Conservation (phyloP, 2,329 filamentous ascomycete species). For the Kalaharituber pfeilii region DNA sequence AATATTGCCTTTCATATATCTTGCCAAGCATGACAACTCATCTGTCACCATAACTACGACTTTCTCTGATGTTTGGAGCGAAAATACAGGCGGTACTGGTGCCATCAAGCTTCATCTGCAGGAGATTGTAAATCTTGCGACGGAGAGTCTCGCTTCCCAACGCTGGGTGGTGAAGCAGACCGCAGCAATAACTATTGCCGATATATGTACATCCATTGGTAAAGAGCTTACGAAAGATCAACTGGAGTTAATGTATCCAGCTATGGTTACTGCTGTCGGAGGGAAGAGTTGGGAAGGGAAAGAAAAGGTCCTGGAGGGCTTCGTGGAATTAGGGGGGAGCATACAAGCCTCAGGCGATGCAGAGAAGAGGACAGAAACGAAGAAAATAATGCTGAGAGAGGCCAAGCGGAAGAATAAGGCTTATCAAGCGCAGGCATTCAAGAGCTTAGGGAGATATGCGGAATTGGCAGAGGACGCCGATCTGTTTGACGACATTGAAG, state of each 20-base stretch:
- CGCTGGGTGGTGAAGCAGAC: slow-evolving; percentile 87
- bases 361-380: slow-evolving; percentile 45
- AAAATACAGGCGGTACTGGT: slow-evolving; percentile 72
- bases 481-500: slow-evolving; percentile 48
- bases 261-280: slow-evolving; percentile 60
- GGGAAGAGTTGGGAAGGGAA: slow-evolving; percentile 91
- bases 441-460: slow-evolving; percentile 53
- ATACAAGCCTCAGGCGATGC: slow-evolving; percentile 38
- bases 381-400: slow-evolving; percentile 68
- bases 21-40: slow-evolving; percentile 61
- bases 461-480: slow-evolving; percentile 47
- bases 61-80: slow-evolving; percentile 75
- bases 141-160: slow-evolving; percentile 53
- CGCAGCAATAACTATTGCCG: slow-evolving; percentile 62
- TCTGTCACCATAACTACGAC: slow-evolving; percentile 61
- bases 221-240: slow-evolving; percentile 44
- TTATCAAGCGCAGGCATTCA: slow-evolving; percentile 62
- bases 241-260: slow-evolving; percentile 56
- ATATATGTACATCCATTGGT: slow-evolving; percentile 49
- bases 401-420: slow-evolving; percentile 78
- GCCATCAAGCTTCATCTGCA: slow-evolving; percentile 67
- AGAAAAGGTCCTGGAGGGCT: slow-evolving; percentile 62
- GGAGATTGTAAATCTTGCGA: slow-evolving; percentile 58
- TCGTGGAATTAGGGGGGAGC: slow-evolving; percentile 58
- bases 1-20: slow-evolving; percentile 71